phyloP scores from a whole-genome alignment of 148 eudicot genomes.

The Beta vulgaris region DNA sequence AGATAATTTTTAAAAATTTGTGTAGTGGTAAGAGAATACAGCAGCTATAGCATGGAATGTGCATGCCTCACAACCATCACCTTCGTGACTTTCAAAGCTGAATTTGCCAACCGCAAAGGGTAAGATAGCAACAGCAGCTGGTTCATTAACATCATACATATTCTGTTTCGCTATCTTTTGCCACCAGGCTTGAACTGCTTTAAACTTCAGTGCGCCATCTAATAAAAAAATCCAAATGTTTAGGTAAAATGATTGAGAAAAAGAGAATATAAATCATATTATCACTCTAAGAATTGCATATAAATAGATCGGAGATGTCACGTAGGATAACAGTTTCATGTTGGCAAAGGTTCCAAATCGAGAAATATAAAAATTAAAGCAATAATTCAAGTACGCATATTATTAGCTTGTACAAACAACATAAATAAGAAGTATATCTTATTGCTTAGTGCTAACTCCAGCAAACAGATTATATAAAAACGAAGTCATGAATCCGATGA shows the following conservation, averaged over 20 bases:
- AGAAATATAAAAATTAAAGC: not conserved
- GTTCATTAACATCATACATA: slow-evolving; percentile 29
- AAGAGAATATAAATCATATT: not conserved
- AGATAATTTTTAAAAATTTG: too few relatives aligned
- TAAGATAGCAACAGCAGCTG: slow-evolving; percentile 25
- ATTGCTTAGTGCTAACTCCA: not conserved
- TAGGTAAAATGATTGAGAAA: not conserved
- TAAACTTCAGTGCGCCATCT: slow-evolving; percentile 63
- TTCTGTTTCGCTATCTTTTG: slow-evolving; percentile 75
- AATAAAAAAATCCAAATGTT: slow-evolving; percentile 18
- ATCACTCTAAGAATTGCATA: not conserved
- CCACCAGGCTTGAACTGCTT: slow-evolving; percentile 86
- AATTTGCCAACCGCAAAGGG: slow-evolving; percentile 34
- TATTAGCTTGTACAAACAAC: not conserved
- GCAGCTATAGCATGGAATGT: not conserved
- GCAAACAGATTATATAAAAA: not conserved
- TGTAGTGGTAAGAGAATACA: not conserved
- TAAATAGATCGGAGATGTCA: slow-evolving; percentile 6
- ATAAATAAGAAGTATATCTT: not conserved
- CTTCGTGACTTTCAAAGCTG: slow-evolving; percentile 39
- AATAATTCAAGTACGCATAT: not conserved
- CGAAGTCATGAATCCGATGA: not conserved
- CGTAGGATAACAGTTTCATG: not conserved
- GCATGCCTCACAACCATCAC: slow-evolving; percentile 23
- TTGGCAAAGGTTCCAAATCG: slow-evolving; percentile 8